Evolutionary conservation across 2,329 filamentous ascomycete genomes (phyloP), one percentile per base, ranked within the genome.

Genomic region (Pseudocercospora fuligena): DNA sequence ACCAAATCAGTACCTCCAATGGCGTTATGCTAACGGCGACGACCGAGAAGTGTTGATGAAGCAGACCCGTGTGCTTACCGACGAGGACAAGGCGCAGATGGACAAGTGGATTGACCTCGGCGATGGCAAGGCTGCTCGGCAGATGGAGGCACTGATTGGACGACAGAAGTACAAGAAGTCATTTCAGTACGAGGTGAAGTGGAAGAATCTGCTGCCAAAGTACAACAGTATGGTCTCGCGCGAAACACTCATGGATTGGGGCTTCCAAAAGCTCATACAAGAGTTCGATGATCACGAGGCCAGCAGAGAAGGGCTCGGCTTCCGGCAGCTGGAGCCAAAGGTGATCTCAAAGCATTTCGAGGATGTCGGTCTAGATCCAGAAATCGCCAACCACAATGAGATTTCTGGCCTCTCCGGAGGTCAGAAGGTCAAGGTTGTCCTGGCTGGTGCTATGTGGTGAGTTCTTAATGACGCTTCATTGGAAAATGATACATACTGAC

Each of bases 211-310:
- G 81, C 85, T 68, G 21, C 95, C 95, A 67, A 99, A 98, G 86
- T 84, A 91, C 86, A 99, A 99, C 87, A 89, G 88, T 67, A 91
- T 93, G 84, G 90, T 99, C 74, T 97, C 93, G 4, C 92, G 95
- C 60, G 95, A 99, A 82, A 99, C 94, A 0, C 86, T 99, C 23
- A 78, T 90, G 9, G 90, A 94, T 65, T 88, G 90, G 65, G 95
- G 95, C 23, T 99, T 96, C 84, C 86, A 87, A 82, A 99, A 99
- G 85, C 85, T 98, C 69, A 87, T 99, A 51, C 95, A 99, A 78
- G 95, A 99, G 80, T 99, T 98, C 71, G 96, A 99, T 76, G 95
- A 99, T 79, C 94, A 98, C 83, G 95, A 99, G 83, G 92, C 95
- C 16, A 97, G 94, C n/a, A 92, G 95, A 76, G 95, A 99, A 82